Evolutionary conservation across 495 filamentous ascomycete genomes (phyloP), one percentile per base, ranked within the genome.

Genomic region (Aspergillus sparsus): DNA sequence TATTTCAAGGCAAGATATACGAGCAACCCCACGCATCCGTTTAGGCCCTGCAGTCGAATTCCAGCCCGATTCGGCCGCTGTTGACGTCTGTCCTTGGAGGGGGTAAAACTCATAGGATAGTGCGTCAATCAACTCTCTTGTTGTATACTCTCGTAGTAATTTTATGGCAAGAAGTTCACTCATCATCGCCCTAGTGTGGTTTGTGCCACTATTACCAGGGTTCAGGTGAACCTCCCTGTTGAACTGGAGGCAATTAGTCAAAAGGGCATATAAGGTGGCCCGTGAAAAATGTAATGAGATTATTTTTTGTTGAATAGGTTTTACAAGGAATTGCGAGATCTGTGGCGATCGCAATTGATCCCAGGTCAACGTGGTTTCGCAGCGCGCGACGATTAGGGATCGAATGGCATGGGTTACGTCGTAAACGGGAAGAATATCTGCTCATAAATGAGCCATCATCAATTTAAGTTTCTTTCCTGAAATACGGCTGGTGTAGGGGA

Each of bases 211-310:
- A 65, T 89, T 96, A 39, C 89, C 91, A 1, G 89, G 90, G 67
- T 92, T 88, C 53, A 86, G 61, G 42, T 92, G 87, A 15, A 84
- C 83, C 71, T 98, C 93, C 72, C 94, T 96, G 62, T 84, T 81
- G 75, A 97, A 98, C 72, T 97, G 93, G 35, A 97, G 78, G 63
- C 90, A 93, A 68, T 98, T 98, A 21, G 91, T 91, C 82, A 97
- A 87, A 61, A 98, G 73, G 4, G 91, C 90, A 74, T 95, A 98
- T 36, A 97, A 69, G 2, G 91, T 94, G 10, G 88, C 93, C 42
- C 89, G 85, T 12, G 88, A 91, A 63, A 96, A 91, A 71, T 95
- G 89, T 16, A 87, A 84, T 21, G 80, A 80, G 54, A 85, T 83
- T 39, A 96, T 90, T 65, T 92, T 88, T 62, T 92, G 89, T 71